A percentile compares a stretch with the other conserved stretches of the same genome.
Conservation (phyloP, 208 protist genomes). For the Eutreptiella sp. region DNA sequence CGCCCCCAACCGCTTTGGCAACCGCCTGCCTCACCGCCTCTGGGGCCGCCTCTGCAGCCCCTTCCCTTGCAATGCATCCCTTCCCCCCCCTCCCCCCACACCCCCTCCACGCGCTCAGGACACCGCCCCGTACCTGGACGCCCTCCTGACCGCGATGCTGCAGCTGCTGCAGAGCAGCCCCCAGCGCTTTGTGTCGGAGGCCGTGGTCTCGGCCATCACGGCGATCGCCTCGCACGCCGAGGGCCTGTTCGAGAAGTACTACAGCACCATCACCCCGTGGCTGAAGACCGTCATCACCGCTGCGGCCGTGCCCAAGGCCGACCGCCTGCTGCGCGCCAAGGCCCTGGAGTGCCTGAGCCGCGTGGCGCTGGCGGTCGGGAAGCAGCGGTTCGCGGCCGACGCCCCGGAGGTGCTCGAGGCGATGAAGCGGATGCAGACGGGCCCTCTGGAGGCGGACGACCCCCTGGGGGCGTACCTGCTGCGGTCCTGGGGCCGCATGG, state of each 20-base stretch:
- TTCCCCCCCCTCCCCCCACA: too few relatives aligned
- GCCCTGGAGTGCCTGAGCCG: slow-evolving; percentile 74
- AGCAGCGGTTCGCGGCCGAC: slow-evolving; percentile 56
- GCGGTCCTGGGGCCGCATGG: slow-evolving; percentile 56
- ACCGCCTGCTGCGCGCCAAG: slow-evolving; percentile 54
- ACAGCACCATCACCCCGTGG: slow-evolving; percentile 63
- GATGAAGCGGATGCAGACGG: slow-evolving; percentile 33
- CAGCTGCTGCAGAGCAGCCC: slow-evolving; percentile 32
- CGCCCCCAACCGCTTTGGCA: too few relatives aligned
- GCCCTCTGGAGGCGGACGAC: slow-evolving; percentile 50
- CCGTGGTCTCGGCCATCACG: slow-evolving; percentile 68
- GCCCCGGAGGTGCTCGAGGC: slow-evolving; percentile 58
- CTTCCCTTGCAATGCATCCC: too few relatives aligned
- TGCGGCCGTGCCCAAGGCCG: slow-evolving; percentile 32
- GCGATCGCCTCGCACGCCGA: slow-evolving; percentile 53
- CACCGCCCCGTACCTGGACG: slow-evolving; percentile 37
- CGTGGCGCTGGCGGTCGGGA: slow-evolving; percentile 69
- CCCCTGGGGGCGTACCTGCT: slow-evolving; percentile 58
- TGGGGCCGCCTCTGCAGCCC: too few relatives aligned
- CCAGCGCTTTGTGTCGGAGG: slow-evolving; percentile 44
- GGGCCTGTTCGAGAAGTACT: slow-evolving; percentile 55
- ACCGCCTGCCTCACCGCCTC: too few relatives aligned
- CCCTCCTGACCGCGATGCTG: slow-evolving; percentile 36
- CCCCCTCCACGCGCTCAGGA: too few relatives aligned
- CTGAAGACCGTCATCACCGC: slow-evolving; percentile 52